These are phyloP conservation scores for Fusarium sp. DNA, from an alignment of 2,329 filamentous ascomycete species.

Conservation along the genomic window DNA sequence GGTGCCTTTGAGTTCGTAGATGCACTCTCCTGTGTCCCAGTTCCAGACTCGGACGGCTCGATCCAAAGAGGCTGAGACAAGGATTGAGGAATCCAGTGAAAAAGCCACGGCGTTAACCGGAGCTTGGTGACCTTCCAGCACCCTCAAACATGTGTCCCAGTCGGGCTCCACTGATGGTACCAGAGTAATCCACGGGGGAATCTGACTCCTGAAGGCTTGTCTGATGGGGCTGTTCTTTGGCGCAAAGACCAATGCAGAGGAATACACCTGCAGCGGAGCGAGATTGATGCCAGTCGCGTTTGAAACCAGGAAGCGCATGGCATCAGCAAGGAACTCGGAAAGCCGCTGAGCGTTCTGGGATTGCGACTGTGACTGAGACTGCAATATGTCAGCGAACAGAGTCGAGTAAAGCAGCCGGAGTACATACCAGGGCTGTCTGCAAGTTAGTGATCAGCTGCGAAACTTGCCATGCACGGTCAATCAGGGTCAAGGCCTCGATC, in stretches of 20 bases:
- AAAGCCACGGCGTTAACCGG: not conserved
- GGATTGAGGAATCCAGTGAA: not conserved
- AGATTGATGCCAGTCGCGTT: not conserved
- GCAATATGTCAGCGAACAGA: not conserved
- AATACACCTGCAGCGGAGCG: not conserved
- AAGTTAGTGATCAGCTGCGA: not conserved
- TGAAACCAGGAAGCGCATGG: not conserved
- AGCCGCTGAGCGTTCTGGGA: not conserved
- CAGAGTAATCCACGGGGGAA: not conserved
- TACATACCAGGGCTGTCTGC: not conserved
- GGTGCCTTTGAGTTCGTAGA: not conserved
- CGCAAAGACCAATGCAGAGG: not conserved
- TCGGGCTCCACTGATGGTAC: not conserved
- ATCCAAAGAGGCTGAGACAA: not conserved
- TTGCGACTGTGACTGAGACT: not conserved
- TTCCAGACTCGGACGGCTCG: not conserved
- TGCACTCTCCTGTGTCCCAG: not conserved
- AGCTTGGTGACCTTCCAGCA: not conserved
- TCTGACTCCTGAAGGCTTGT: not conserved
- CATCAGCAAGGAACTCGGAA: not conserved
- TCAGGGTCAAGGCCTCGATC: not conserved
- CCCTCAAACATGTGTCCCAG: not conserved
- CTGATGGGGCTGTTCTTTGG: not conserved
- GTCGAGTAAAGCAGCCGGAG: not conserved
- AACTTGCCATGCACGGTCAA: not conserved